These are phyloP conservation scores for Cytospora paraplurivora DNA, from an alignment of 2,329 filamentous ascomycete species.

Conservation along the genomic window DNA sequence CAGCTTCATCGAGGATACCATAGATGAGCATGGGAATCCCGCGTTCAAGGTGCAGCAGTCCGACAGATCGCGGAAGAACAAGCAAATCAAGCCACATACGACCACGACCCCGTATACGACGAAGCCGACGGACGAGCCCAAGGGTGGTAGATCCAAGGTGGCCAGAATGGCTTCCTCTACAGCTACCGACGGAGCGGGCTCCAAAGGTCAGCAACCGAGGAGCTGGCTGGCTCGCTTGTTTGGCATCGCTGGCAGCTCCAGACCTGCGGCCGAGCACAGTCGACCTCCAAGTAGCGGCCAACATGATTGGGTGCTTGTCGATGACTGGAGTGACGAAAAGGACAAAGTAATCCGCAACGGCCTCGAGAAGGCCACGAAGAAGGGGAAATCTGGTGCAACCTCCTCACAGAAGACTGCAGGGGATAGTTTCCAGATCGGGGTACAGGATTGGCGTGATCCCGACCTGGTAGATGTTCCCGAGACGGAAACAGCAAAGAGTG, in stretches of 20 bases:
- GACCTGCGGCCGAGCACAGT: slow-evolving; percentile 51
- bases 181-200: neutral
- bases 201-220: slow-evolving; percentile 21
- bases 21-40: slow-evolving; percentile 62
- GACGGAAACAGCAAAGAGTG: slow-evolving; percentile 37
- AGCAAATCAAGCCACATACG: slow-evolving; percentile 39
- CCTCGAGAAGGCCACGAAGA: slow-evolving; percentile 42
- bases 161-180: slow-evolving; percentile 18
- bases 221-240: slow-evolving; percentile 52
- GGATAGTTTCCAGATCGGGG: slow-evolving; percentile 78
- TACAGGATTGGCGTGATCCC: slow-evolving; percentile 84
- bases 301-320: slow-evolving; percentile 70
- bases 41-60: slow-evolving; percentile 56
- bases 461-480: slow-evolving; percentile 59
- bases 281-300: slow-evolving; percentile 73
- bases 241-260: slow-evolving; percentile 38
- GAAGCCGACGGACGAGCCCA: slow-evolving; percentile 26
- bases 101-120: slow-evolving; percentile 33
- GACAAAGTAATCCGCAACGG: slow-evolving; percentile 34
- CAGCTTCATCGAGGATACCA: slow-evolving; percentile 60
- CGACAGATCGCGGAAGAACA: slow-evolving; percentile 42
- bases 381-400: slow-evolving; percentile 32
- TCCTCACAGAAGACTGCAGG: slow-evolving; percentile 34
- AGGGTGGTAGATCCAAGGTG: slow-evolving; percentile 16
- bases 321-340: slow-evolving; percentile 52